These are phyloP conservation scores for Wickerhamomyces ciferrii DNA, from an alignment of 805 yeast genomes.

Conservation along the genomic window DNA sequence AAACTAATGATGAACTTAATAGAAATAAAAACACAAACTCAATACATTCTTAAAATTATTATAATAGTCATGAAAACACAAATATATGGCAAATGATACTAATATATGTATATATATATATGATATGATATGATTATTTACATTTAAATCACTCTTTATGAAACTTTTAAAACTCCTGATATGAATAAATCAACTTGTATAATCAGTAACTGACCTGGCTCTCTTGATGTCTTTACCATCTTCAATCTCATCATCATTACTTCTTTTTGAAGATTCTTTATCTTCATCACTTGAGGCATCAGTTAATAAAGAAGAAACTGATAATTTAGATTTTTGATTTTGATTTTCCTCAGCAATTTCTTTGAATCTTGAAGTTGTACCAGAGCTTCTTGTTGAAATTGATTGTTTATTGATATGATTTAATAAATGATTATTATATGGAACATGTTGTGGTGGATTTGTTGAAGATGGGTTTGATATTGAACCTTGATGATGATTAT, in stretches of 20 bases:
- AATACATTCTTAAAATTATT: too few species aligned
- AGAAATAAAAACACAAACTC: too few species aligned
- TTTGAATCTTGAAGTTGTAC: neutral
- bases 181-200: neutral
- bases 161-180: neutral
- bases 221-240: slow-evolving; percentile 1
- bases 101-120: too few species aligned
- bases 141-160: too few species aligned
- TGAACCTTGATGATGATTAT: neutral
- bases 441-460: neutral
- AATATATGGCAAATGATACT: too few species aligned
- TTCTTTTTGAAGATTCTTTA: neutral
- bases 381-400: neutral
- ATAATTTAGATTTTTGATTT: neutral
- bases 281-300: slow-evolving; percentile 8
- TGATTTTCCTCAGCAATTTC: neutral
- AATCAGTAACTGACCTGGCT: neutral
- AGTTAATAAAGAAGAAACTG: slow-evolving; percentile 16
- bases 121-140: too few species aligned
- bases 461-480: neutral
- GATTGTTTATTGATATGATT: neutral
- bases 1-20: too few species aligned
- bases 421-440: neutral
- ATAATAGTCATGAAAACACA: too few species aligned
- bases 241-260: neutral